phyloP scores from a whole-genome alignment of 2,329 filamentous ascomycete genomes.

The Fusarium devonianum region DNA sequence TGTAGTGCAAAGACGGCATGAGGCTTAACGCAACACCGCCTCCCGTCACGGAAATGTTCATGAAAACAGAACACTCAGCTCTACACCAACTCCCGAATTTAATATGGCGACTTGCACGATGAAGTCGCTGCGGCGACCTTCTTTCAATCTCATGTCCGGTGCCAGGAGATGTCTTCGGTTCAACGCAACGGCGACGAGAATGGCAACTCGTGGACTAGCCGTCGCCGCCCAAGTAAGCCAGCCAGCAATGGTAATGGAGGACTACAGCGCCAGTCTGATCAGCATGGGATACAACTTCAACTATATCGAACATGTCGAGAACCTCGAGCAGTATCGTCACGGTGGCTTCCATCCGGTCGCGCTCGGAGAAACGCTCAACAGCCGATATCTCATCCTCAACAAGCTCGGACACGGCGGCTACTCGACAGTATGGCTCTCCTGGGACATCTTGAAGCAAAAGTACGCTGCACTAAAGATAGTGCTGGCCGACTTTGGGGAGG shows the following conservation, averaged over 20 bases:
- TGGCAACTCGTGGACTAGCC: slow-evolving; percentile 24
- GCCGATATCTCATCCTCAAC: slow-evolving; percentile 35
- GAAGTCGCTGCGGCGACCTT: slow-evolving; percentile 35
- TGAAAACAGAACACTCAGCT: slow-evolving; percentile 10
- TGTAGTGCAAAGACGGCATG: background rate
- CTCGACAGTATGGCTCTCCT: slow-evolving; percentile 39
- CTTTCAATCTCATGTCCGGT: slow-evolving; percentile 22
- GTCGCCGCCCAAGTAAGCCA: slow-evolving; percentile 27
- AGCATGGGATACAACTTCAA: slow-evolving; percentile 35
- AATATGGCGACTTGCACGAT: slow-evolving; percentile 30
- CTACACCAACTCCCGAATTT: slow-evolving; percentile 12
- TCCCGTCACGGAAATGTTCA: slow-evolving; percentile 8
- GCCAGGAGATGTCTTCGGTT: slow-evolving; percentile 15
- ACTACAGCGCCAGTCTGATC: slow-evolving; percentile 28
- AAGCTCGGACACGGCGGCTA: slow-evolving; percentile 38
- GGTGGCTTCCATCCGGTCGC: slow-evolving; percentile 33
- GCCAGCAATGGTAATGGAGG: slow-evolving; percentile 23
- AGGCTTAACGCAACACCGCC: slow-evolving; percentile 14
- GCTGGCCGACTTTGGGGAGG: slow-evolving; percentile 34
- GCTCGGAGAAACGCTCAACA: slow-evolving; percentile 34
- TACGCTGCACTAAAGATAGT: slow-evolving; percentile 35
- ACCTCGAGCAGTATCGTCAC: slow-evolving; percentile 31
- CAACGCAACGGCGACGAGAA: slow-evolving; percentile 23
- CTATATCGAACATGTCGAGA: slow-evolving; percentile 34
- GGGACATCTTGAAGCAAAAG: slow-evolving; percentile 33